Evolutionary conservation across 768 basidiomycete species (phyloP), one percentile per base, ranked within the genome.

Genomic region (Russula olivacea): DNA sequence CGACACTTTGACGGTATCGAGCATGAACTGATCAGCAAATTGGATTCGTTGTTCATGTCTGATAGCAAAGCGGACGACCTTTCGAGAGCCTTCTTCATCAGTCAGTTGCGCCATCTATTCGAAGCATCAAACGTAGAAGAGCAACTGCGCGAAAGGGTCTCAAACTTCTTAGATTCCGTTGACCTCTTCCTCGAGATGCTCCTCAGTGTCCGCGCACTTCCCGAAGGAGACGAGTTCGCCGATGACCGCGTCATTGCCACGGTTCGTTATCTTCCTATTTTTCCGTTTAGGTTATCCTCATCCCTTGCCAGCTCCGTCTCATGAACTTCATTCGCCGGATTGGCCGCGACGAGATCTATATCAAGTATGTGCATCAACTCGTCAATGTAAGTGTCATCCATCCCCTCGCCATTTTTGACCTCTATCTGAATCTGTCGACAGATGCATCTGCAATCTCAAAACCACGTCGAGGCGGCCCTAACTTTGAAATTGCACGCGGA

Each of bases 181-280:
- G 91, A 97, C 70, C 81, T 87, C 15, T 98, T 98, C 84, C 82
- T 98, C 32, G 91, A 96, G 69, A 80, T 98, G 19, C 76, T 98
- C 51, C 77, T 97, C 38, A 92, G 85, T 61, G 85, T 98, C 11
- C 84, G 93, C 15, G 92, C 87, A 55, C 77, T 98, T 5, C 96
- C 96, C 0, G 91, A 94, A 61, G 91, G 93, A 12, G 91, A 95
- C 67, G 93, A 97, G 75, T 97, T 87, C 74, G 86, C 91, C 12
- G 95, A 98, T 70, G 96, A 98, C 71, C 85, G 94, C 21, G 91
- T 95, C 23, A 92, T 93, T 71, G 93, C 93, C 12, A 95, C 93
- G 55, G 89, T 89, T 71, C 34, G 73, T 61, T 15, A 8, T 34
- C 21, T n/a, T 34, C 23, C 25, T 8, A 15, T 58, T 12, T 25